Evolutionary conservation across 805 yeast species (phyloP).

Genomic region (Candida incommunis): DNA sequence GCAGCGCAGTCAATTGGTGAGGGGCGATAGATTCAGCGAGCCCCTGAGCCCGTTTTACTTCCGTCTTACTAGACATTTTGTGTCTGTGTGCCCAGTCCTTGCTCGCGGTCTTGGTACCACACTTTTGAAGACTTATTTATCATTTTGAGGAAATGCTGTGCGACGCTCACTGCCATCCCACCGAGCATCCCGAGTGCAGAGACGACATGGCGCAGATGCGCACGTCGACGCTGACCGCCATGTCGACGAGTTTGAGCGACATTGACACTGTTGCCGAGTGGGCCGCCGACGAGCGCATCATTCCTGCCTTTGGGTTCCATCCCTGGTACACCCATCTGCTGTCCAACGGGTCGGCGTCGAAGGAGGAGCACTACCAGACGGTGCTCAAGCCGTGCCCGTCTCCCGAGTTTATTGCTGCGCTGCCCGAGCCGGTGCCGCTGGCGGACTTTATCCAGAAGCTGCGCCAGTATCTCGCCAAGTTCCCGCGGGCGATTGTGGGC

Average conservation of each 20-base stretch:
- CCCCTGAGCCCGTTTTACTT: too few species aligned
- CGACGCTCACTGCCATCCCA: conserved; percentile 29
- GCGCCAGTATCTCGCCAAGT: conserved; percentile 17
- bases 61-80: too few species aligned
- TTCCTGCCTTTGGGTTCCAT: conserved; percentile 46
- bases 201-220: conserved; percentile 8
- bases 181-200: conserved; percentile 17
- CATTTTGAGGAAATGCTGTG: conserved; percentile 13
- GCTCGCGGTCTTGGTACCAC: too few species aligned
- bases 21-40: too few species aligned
- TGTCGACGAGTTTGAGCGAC: conserved; percentile 25
- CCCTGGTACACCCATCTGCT: conserved; percentile 83
- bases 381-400: conserved; percentile 32
- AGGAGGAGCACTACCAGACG: conserved; percentile 36
- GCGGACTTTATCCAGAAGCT: conserved; percentile 23
- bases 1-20: too few species aligned
- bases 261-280: conserved; percentile 17
- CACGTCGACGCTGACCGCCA: conserved; percentile 14
- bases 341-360: conserved; percentile 16
- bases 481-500: conserved; percentile 45
- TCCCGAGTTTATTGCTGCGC: conserved; percentile 23
- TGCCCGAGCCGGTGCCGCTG: conserved; percentile 52
- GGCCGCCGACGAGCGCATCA: conserved; percentile 17
- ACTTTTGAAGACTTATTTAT: too few species aligned
- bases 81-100: too few species aligned